Evolutionary conservation across 306 rosid species (phyloP), one percentile per base, ranked within the genome.

Genomic region (Trifolium fragiferum): DNA sequence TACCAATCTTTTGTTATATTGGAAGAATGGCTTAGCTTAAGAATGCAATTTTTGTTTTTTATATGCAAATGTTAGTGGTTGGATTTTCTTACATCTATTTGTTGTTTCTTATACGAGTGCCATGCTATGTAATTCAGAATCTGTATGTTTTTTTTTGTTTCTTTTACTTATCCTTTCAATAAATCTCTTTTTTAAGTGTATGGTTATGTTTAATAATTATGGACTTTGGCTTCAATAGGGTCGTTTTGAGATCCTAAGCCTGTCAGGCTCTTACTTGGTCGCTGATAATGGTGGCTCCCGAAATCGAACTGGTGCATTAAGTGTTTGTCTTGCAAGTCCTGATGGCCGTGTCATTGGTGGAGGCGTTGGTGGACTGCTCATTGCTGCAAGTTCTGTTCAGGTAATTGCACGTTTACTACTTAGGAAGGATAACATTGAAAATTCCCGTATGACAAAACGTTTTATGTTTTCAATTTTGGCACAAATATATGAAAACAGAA

Each of bases 301-400:
- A 40, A 90, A 85, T 47, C 90, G 93, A 81, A 78, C 82, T 12
- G 99, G 97, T 6, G 87, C 97, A 16, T 76, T 95, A 1, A 90
- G 87, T 59, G 90, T 95, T 60, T 83, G 97, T 58, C 97, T 92
- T 66, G 98, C 98, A 13, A 92, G 96, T 81, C 92, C 97, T 43
- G 98, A 95, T 40, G 99, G 99, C 0, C 89, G 90, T 55, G 96
- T 95, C 72, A 71, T 95, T 5, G 98, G 99, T 10, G 99, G 99
- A 9, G 92, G 93, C 14, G 89, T 95, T 14, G 98, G 93, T 0
- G 99, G 98, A 64, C 72, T 86, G 70, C 98, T 95, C 38, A 78
- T 92, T 53, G 99, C 99, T 2, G 98, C 99, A 68, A 83, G 86
- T 76, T 90, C 87, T 7, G 96, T 92, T 81, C 98, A 95, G 99